Base-by-base conservation (phyloP, 805 yeast genomes). In the Ogataea neopini region DNA sequence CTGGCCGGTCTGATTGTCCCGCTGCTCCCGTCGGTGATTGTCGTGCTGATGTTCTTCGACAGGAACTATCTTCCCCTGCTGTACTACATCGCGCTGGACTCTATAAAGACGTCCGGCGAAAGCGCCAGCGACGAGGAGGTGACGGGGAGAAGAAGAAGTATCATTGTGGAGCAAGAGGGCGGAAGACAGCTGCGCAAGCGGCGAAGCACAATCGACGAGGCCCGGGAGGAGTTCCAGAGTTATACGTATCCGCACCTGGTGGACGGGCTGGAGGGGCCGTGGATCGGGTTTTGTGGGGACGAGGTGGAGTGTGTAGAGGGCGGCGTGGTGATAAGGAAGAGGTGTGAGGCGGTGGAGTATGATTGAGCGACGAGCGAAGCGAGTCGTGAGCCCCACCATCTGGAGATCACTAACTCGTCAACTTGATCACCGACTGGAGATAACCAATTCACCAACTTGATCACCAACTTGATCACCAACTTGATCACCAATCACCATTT, bases 281-380 rank as follows among this genome's bases (percentile, higher is more conserved):
- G 82, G 77, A 66, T 78, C 19, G 84, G 82, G 9, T 79, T 79
- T 53, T 75, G 72, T 28, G 83, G 82, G 0, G 79, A 79, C 52
- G 66, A 63, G 44, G 68, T 78, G 10, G 72, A 75, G 39, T 66
- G 68, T 59, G 64, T 76, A 15, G 68, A 70, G 25, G 30, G 40
- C 13, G n/a, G 30, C 3, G 42, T 18, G 20, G 8, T 17, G 30
- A 33, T 26, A 32, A 39, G 33, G 34, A 22, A 18, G 42, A 39
- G 42, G 37, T 9, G 11, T 19, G 23, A 10, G 37, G 37, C n/a
- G 37, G 20, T 17, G n/a, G 37, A 34, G 15, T 34, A 18, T 34
- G 37, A 34, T 7, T 34, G 30, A 28, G 11, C 10, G 30, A 28
- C 14, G 30, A 28, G 30, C 30, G 14, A 13, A 28, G 30, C 30